Conservation (phyloP, 2,329 filamentous ascomycete species). For the Metarhizium guizhouense region DNA sequence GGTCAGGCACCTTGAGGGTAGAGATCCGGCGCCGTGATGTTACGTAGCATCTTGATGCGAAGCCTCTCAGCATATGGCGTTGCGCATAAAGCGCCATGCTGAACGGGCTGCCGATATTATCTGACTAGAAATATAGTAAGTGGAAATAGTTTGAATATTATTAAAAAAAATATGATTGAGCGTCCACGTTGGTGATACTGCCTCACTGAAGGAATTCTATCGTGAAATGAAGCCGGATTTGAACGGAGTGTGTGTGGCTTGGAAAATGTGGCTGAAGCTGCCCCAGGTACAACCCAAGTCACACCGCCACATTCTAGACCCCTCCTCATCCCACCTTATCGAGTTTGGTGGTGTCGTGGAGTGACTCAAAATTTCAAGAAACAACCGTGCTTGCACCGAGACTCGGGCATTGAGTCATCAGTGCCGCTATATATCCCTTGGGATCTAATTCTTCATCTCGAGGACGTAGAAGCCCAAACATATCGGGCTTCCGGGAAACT, state of each 20-base stretch:
- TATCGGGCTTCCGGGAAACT: constrained; percentile 27
- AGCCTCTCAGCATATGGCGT: constrained; percentile 12
- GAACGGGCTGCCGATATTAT: background rate
- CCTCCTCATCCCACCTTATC: constrained; percentile 11
- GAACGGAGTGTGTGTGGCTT: constrained; percentile 2
- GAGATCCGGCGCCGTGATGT: constrained; percentile 8
- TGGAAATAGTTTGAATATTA: background rate
- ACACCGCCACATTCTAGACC: constrained; percentile 13
- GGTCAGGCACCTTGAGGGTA: constrained; percentile 6
- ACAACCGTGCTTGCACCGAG: background rate
- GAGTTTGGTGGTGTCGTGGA: constrained; percentile 1
- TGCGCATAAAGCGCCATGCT: constrained; percentile 15
- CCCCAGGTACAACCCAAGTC: background rate
- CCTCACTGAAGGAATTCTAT: too few relatives aligned
- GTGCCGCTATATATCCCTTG: background rate
- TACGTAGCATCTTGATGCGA: background rate
- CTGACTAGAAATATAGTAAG: too few relatives aligned
- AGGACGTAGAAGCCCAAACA: constrained; percentile 23
- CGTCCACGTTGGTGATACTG: background rate
- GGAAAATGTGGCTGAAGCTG: constrained; percentile 8
- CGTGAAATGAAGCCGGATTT: too few relatives aligned
- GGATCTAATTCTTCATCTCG: constrained; percentile 7
- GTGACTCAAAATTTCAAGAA: constrained; percentile 13
- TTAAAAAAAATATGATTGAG: background rate
- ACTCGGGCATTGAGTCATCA: constrained; percentile 4